These are phyloP conservation scores for Botrytis medusae DNA, from an alignment of 2,329 filamentous ascomycete genomes.

Conservation along the genomic window DNA sequence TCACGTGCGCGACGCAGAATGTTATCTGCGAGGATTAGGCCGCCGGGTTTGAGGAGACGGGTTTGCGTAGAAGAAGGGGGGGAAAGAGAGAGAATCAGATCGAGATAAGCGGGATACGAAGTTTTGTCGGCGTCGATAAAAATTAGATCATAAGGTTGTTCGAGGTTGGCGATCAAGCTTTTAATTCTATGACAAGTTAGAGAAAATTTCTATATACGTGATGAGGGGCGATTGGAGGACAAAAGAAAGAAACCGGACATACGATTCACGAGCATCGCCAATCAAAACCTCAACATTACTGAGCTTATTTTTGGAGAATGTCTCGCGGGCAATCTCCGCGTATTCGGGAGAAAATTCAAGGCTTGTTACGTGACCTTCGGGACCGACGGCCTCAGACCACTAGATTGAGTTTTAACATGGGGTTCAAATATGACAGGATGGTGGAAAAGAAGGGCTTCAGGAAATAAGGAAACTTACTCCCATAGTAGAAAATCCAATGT, in stretches of 20 bases:
- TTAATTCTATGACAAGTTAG: constrained; percentile 24
- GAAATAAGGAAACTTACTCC: background rate
- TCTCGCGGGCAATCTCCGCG: constrained; percentile 44
- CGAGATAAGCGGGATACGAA: constrained; percentile 51
- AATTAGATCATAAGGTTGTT: constrained; percentile 52
- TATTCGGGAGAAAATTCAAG: constrained; percentile 50
- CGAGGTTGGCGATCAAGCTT: constrained; percentile 23
- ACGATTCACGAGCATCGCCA: constrained; percentile 51
- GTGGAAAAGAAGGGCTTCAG: background rate
- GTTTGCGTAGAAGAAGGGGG: constrained; percentile 17
- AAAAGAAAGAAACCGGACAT: constrained; percentile 30
- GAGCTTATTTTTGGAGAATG: constrained; percentile 44
- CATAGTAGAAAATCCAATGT: constrained; percentile 36
- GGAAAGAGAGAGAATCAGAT: constrained; percentile 46
- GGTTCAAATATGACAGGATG: background rate
- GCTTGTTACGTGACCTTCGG: constrained; percentile 39
- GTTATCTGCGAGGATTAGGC: constrained; percentile 56
- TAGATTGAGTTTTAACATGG: background rate
- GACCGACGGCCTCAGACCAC: constrained; percentile 34
- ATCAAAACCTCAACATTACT: constrained; percentile 49
- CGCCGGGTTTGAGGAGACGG: constrained; percentile 50
- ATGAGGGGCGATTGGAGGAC: too few relatives aligned
- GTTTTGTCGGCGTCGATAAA: constrained; percentile 56
- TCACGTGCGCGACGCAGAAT: constrained; percentile 47
- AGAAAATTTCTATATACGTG: background rate